phyloP scores from a whole-genome alignment of 1,284 basidiomycete genomes.

The Ceratorhiza oryzae-sativae region DNA sequence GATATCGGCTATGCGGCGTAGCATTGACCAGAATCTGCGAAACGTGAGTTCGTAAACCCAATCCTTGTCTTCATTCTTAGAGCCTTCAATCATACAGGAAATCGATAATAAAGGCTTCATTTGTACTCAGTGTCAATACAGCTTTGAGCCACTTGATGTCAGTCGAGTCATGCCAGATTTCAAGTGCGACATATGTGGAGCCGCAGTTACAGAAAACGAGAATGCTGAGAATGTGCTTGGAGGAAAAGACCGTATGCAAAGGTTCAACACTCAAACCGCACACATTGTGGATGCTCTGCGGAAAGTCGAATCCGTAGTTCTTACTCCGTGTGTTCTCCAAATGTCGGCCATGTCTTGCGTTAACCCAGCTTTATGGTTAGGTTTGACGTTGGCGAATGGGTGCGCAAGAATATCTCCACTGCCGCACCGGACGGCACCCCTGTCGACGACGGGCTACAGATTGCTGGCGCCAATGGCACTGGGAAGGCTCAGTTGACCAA shows the following conservation, averaged over 20 bases:
- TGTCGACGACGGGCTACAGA: conserved; percentile 62
- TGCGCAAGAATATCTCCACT: conserved; percentile 70
- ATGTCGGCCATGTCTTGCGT: neutral
- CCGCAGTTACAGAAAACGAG: conserved; percentile 90
- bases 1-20: conserved; percentile 90
- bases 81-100: conserved; percentile 62
- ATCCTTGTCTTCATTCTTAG: neutral
- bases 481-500: conserved; percentile 61
- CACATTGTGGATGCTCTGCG: conserved; percentile 87
- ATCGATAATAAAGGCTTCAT: conserved; percentile 96
- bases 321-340: conserved; percentile 68
- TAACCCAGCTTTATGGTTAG: conserved; percentile 51
- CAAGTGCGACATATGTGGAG: conserved; percentile 69
- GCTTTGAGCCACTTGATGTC: conserved; percentile 87
- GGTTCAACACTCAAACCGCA: conserved; percentile 91
- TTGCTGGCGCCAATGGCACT: conserved; percentile 68
- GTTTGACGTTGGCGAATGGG: conserved; percentile 83
- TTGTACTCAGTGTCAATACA: conserved; percentile 87
- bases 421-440: conserved; percentile 60
- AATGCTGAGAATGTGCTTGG: conserved; percentile 83
- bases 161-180: conserved; percentile 72
- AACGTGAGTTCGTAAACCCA: conserved; percentile 65
- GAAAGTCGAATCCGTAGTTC: conserved; percentile 85
- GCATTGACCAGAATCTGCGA: conserved; percentile 85
- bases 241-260: conserved; percentile 92